These are phyloP conservation scores for Populus hybrid DNA, from an alignment of 441 rosid genomes.

Conservation along the genomic window DNA sequence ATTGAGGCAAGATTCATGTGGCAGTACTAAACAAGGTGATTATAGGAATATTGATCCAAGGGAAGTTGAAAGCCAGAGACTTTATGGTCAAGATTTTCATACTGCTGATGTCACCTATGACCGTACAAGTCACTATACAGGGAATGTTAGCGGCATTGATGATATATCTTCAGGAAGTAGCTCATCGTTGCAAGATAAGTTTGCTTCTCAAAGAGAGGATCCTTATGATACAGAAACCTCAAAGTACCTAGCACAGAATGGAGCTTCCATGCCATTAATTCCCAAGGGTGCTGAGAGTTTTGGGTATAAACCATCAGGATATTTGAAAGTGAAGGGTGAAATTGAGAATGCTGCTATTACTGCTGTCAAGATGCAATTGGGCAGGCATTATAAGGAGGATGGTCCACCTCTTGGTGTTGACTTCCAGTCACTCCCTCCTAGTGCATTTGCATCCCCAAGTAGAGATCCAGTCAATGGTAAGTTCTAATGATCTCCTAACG, in stretches of 20 bases:
- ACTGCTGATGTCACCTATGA: conserved; percentile 39
- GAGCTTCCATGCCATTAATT: conserved; percentile 24
- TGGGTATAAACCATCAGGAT: conserved; percentile 72
- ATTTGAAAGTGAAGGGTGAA: conserved; percentile 72
- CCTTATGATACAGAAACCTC: conserved; percentile 40
- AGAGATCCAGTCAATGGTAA: conserved; percentile 53
- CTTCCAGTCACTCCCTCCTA: conserved; percentile 80
- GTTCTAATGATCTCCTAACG: conserved; percentile 22
- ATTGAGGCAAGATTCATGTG: conserved; percentile 81
- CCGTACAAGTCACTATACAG: conserved; percentile 32
- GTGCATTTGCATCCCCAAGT: conserved; percentile 64
- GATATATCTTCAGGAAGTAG: conserved; percentile 74
- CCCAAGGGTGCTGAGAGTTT: conserved; percentile 35
- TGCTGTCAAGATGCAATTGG: conserved; percentile 81
- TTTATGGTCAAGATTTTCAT: conserved; percentile 39
- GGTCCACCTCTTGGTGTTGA: conserved; percentile 76
- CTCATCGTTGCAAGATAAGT: conserved; percentile 54
- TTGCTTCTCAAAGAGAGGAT: conserved; percentile 35
- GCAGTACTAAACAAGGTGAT: conserved; percentile 82
- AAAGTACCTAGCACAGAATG: conserved; percentile 35
- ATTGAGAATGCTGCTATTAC: conserved; percentile 68
- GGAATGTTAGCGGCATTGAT: conserved; percentile 45
- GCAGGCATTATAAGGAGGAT: conserved; percentile 68
- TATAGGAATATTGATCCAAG: conserved; percentile 50
- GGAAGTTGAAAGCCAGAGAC: conserved; percentile 85